A percentile compares a stretch with the other conserved stretches of the same genome.
These are phyloP conservation scores for Oxytropis ochrocephala DNA, from an alignment of 306 rosid species.

Conservation along the genomic window DNA sequence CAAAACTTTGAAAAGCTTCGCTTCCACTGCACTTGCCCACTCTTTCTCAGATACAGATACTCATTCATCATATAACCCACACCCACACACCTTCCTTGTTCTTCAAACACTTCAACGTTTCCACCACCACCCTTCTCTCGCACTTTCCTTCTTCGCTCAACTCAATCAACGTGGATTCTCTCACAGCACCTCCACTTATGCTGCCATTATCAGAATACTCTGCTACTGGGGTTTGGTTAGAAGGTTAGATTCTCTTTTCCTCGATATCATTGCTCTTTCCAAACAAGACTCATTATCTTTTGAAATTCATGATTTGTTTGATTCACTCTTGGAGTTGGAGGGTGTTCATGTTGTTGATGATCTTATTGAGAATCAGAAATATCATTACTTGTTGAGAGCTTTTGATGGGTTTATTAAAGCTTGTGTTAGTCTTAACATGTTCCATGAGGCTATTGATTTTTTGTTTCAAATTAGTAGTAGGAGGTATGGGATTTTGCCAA, in stretches of 20 bases:
- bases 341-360: not conserved
- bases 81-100: constrained; percentile 26
- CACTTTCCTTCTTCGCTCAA: constrained; percentile 37
- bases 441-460: constrained; percentile 59
- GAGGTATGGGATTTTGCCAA: constrained; percentile 50
- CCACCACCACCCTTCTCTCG: constrained; percentile 39
- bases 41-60: not conserved
- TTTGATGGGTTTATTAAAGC: constrained; percentile 53
- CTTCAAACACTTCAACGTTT: constrained; percentile 32
- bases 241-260: constrained; percentile 46
- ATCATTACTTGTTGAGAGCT: constrained; percentile 25
- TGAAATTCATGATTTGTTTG: constrained; percentile 36
- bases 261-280: constrained; percentile 33
- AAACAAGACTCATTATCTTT: constrained; percentile 12
- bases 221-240: constrained; percentile 50
- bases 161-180: constrained; percentile 39
- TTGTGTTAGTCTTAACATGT: constrained; percentile 49
- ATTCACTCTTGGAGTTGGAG: constrained; percentile 27
- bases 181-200: constrained; percentile 48
- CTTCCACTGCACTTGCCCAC: constrained; percentile 24
- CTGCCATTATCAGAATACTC: constrained; percentile 42
- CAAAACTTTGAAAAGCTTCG: not conserved
- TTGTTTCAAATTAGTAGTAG: constrained; percentile 38
- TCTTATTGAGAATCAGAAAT: not conserved
- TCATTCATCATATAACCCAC: not conserved